phyloP scores from a whole-genome alignment of 192 early-diverging fungal genomes.

The Pecoramyces ruminantium region DNA sequence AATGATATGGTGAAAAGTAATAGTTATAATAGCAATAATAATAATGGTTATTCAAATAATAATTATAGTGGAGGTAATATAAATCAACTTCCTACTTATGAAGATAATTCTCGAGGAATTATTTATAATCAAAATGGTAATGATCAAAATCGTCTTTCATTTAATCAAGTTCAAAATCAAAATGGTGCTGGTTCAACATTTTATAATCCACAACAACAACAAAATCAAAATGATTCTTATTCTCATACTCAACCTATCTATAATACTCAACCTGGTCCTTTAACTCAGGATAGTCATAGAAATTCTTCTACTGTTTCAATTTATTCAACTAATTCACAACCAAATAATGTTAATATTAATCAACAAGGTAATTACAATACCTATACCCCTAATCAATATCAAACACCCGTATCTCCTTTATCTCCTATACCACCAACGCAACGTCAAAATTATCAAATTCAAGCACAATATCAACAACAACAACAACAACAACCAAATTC shows the following conservation, averaged over 20 bases:
- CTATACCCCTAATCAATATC: background rate
- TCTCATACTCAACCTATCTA: background rate
- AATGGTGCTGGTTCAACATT: background rate
- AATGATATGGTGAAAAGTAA: too few species aligned
- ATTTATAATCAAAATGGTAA: background rate
- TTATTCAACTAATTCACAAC: too few species aligned
- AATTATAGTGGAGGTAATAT: background rate
- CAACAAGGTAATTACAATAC: background rate
- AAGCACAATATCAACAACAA: background rate
- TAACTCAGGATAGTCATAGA: background rate
- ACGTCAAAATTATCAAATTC: background rate
- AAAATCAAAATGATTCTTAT: background rate
- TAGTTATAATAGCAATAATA: background rate
- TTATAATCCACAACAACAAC: background rate
- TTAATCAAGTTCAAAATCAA: background rate
- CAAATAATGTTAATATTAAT: background rate
- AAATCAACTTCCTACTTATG: background rate
- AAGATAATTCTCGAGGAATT: background rate
- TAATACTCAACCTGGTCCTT: background rate
- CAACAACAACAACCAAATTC: too few species aligned
- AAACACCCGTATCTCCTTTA: background rate
- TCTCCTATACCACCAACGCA: background rate
- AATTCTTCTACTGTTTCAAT: background rate
- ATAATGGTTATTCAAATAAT: background rate
- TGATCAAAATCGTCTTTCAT: background rate